Evolutionary conservation across 257 asterid genomes (phyloP).

Genomic region (Orobanche coerulescens): DNA sequence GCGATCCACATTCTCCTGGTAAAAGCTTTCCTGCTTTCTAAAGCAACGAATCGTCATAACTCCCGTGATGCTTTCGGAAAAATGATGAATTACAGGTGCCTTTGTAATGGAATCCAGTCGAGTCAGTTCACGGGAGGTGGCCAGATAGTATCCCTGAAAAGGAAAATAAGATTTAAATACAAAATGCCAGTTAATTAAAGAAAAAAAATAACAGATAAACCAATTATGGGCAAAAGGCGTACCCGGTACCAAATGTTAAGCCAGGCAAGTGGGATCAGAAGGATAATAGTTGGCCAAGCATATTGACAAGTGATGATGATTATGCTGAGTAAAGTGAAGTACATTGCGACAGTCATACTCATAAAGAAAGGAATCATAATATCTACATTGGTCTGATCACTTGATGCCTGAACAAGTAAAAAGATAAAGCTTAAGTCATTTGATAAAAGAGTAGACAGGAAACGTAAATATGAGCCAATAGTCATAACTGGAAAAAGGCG

Average conservation of each 20-base stretch:
- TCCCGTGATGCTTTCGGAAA: constrained; percentile 93
- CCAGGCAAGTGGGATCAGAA: constrained; percentile 85
- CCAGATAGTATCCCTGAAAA: constrained; percentile 75
- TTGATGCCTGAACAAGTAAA: constrained; percentile 61
- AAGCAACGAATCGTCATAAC: constrained; percentile 90
- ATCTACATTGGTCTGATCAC: constrained; percentile 86
- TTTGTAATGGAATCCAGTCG: constrained; percentile 90
- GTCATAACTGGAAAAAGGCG: no score
- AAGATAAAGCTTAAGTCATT: background rate
- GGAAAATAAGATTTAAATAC: constrained; percentile 6
- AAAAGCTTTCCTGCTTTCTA: constrained; percentile 62
- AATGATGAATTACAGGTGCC: constrained; percentile 93
- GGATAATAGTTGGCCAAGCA: constrained; percentile 83
- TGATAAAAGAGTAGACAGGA: background rate
- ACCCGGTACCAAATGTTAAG: constrained; percentile 89
- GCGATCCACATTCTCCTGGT: constrained; percentile 61
- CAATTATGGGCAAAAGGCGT: constrained; percentile 18
- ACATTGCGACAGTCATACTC: constrained; percentile 47
- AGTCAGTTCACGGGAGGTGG: constrained; percentile 88
- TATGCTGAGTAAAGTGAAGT: constrained; percentile 50
- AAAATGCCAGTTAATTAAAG: background rate
- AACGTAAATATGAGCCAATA: no score
- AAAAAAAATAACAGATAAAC: background rate
- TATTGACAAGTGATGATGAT: constrained; percentile 83
- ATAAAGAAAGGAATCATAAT: constrained; percentile 61